These are phyloP conservation scores for Tulasnella sp. DNA, from an alignment of 768 basidiomycete genomes.

Conservation along the genomic window DNA sequence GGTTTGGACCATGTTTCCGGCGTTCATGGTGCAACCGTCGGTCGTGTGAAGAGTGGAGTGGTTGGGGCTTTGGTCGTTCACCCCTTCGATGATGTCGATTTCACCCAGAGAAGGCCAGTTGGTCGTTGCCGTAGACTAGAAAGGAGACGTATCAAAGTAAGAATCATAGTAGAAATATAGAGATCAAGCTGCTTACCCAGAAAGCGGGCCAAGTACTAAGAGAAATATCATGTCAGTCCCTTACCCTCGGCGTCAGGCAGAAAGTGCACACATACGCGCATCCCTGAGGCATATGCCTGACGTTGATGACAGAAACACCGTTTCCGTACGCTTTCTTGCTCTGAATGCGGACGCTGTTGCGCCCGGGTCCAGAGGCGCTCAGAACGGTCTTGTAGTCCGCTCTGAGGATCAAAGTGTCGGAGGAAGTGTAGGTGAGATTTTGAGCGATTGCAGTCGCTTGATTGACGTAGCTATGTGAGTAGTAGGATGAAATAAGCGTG, in stretches of 20 bases:
- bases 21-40: conserved; percentile 54
- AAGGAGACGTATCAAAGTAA: conserved; percentile 36
- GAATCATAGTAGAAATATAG: not conserved
- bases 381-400: conserved; percentile 52
- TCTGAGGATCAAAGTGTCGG: conserved; percentile 48
- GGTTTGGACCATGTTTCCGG: conserved; percentile 42
- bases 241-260: not conserved
- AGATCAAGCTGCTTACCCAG: conserved; percentile 18
- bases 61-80: conserved; percentile 30
- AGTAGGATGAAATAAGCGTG: not conserved
- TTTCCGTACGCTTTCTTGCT: conserved; percentile 54
- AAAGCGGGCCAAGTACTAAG: conserved; percentile 51
- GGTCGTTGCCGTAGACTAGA: conserved; percentile 39
- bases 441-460: conserved; percentile 48
- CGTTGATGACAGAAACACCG: conserved; percentile 53
- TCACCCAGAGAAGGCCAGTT: conserved; percentile 50
- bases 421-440: conserved; percentile 57
- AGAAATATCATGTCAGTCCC: not conserved
- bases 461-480: conserved; percentile 45
- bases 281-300: conserved; percentile 60
- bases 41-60: conserved; percentile 29
- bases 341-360: conserved; percentile 56
- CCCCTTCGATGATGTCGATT: conserved; percentile 39
- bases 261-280: conserved; percentile 20
- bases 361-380: conserved; percentile 49